Base-by-base conservation (phyloP, 768 basidiomycete species). In the Hypholoma sublateritium region DNA sequence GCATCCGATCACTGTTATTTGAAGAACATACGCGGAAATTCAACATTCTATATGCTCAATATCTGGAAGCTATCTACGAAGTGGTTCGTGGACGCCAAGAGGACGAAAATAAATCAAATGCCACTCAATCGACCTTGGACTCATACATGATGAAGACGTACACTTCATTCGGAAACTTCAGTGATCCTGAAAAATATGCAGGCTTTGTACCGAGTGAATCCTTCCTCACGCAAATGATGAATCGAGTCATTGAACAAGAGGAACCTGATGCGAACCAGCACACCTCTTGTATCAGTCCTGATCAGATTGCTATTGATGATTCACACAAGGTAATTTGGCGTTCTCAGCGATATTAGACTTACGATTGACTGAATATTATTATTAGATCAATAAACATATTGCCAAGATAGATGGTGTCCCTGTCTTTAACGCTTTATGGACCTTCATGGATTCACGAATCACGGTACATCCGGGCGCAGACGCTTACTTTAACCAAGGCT, bases 241-340 rank as follows among this genome's bases (percentile, higher is more conserved):
- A 64, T 24, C 51, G 54, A 32, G 63, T 53, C 13, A 65, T 69
- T 37, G 68, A 69, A 53, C 11, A 11, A 5, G 65, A 63, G 9
- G 63, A 69, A 39, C 21, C n/a, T 11, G 64, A 67, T 59, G 67
- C 65, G 0, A 59, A 69, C 41, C 66, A 67, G 51, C 66, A 66
- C 34, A 66, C 65, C 0, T 39, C 63, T 16, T 65, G 61, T 53
- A 53, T 66, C 14, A 37, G 58, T 1, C 59, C 64, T 3, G 66
- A 67, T 24, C 65, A 68, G 42, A n/a, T 65, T 16, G 53, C 62
- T 0, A 63, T 68, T 35, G 64, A 68, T 39, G 65, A 68, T 44
- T 65, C 60, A 17, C 63, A 66, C 44, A 68, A 68, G 64, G 67
- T 68, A 28, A 28, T 28, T 28, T 28, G 7, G 3, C 25, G 25